phyloP scores from a whole-genome alignment of 208 protist species.

The Crithidia expoeki region DNA sequence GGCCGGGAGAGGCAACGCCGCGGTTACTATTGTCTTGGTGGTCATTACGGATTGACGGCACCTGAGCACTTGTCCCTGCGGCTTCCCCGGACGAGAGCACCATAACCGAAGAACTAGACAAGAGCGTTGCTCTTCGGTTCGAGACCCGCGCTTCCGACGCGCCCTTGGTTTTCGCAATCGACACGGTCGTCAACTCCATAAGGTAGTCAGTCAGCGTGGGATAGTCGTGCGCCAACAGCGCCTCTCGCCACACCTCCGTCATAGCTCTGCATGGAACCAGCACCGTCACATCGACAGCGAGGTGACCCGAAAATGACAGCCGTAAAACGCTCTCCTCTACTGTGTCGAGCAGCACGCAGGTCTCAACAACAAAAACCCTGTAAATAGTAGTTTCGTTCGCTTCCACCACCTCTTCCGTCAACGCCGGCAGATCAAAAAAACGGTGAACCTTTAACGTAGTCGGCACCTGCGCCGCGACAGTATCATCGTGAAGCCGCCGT shows the following conservation, averaged over 20 bases:
- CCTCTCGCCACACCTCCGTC: not conserved
- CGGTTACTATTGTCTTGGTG: not conserved
- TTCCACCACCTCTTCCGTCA: slow-evolving; percentile 5
- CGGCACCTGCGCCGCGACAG: not conserved
- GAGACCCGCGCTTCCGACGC: not conserved
- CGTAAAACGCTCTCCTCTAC: slow-evolving; percentile 9
- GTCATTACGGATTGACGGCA: not conserved
- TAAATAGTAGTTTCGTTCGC: not conserved
- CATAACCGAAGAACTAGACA: slow-evolving; percentile 9
- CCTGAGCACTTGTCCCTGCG: not conserved
- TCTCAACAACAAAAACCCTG: slow-evolving; percentile 19
- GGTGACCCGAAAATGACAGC: slow-evolving; percentile 7
- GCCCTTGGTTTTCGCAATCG: not conserved
- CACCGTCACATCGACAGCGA: slow-evolving; percentile 14
- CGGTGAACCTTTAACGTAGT: slow-evolving; percentile 16
- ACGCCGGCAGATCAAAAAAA: slow-evolving; percentile 11
- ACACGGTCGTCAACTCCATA: not conserved
- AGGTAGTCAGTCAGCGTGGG: slow-evolving; percentile 20
- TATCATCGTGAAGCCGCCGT: slow-evolving; percentile 4
- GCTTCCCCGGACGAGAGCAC: not conserved
- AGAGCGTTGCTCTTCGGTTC: not conserved
- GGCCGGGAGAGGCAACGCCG: not conserved
- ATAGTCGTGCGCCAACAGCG: slow-evolving; percentile 20
- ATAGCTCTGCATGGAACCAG: not conserved
- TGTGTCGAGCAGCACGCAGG: slow-evolving; percentile 18